Base-by-base conservation (phyloP, 257 asterid species). In the Scutellaria baicalensis region DNA sequence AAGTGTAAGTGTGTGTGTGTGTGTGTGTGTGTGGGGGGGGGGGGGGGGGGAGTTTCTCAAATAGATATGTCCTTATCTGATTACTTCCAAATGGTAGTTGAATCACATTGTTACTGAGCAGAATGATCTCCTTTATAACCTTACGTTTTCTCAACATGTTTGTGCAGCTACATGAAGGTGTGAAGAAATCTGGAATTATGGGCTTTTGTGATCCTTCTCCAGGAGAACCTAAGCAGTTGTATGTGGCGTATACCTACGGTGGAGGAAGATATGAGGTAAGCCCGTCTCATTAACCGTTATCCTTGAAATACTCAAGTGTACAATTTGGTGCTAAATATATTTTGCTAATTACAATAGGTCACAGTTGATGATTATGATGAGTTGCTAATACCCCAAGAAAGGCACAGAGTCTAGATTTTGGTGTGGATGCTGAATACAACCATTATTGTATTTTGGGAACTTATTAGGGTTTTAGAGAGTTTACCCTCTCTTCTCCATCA, bases 141-240 rank as follows among this genome's bases (percentile, higher is more conserved):
- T 42, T 70, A 50, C 36, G 48, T 1, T 39, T 49, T 55, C 31
- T 9, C 11, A 48, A 44, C 51, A 16, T 57, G 57, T 71, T 44
- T 73, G 38, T 81, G 81, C 89, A 94, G 99, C 90, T 94, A 23
- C 97, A 94, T 18, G 91, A 81, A 50, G 96, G 98, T 42, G 93
- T 92, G 52, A 92, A 89, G 80, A 92, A 91, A 76, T 91, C 96
- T 0, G 98, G 99, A 69, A 92, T 94, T 57, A 94, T 94, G 98
- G 99, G 99, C n/a, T 94, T 88, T 72, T 94, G 98, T 12, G 98
- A 94, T 88, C 96, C 98, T 82, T 94, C 92, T 69, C 98, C 99
- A 0, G 96, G 92, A 54, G 95, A 84, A 73, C 74, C 86, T n/a
- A 94, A 91, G 84, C 85, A 81, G 74, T 71, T 94, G 82, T 75